These are phyloP conservation scores for Lotmaria passim DNA, from an alignment of 208 protist genomes.

Conservation along the genomic window DNA sequence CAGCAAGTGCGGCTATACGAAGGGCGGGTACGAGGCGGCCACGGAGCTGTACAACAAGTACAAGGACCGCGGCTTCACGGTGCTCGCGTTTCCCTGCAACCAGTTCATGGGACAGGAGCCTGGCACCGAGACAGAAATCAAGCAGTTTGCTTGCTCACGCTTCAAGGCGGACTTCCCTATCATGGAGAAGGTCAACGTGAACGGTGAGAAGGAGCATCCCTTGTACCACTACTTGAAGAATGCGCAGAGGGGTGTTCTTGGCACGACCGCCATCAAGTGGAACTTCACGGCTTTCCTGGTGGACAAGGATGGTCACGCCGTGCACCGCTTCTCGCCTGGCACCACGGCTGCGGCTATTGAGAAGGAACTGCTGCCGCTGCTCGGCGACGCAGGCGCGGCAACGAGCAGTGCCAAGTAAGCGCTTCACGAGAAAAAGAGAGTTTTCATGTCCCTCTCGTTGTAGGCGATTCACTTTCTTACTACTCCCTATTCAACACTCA, in stretches of 20 bases:
- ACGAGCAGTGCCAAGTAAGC: not conserved
- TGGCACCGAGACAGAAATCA: conserved; percentile 72
- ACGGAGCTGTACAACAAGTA: conserved; percentile 88
- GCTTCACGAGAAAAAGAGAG: too few species aligned
- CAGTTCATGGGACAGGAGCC: conserved; percentile 18
- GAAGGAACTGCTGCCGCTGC: conserved; percentile 62
- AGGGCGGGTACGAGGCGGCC: conserved; percentile 80
- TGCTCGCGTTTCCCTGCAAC: conserved; percentile 93
- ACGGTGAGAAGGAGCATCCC: conserved; percentile 80
- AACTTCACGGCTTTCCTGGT: conserved; percentile 95
- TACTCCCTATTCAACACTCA: too few species aligned
- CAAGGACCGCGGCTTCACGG: conserved; percentile 82
- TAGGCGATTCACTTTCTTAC: too few species aligned
- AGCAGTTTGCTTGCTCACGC: conserved; percentile 66
- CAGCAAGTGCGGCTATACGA: conserved; percentile 90
- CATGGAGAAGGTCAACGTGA: conserved; percentile 91
- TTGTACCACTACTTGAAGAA: conserved; percentile 88
- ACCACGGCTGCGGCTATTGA: conserved; percentile 55
- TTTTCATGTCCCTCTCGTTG: too few species aligned
- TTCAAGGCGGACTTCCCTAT: conserved; percentile 80
- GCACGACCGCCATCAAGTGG: conserved; percentile 88
- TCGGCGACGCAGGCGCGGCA: too few species aligned
- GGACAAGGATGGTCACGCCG: conserved; percentile 66
- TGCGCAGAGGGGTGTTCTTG: conserved; percentile 54
- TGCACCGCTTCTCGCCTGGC: conserved; percentile 77